phyloP scores from a whole-genome alignment of 2,329 filamentous ascomycete genomes.

The Davidsoniella australis region DNA sequence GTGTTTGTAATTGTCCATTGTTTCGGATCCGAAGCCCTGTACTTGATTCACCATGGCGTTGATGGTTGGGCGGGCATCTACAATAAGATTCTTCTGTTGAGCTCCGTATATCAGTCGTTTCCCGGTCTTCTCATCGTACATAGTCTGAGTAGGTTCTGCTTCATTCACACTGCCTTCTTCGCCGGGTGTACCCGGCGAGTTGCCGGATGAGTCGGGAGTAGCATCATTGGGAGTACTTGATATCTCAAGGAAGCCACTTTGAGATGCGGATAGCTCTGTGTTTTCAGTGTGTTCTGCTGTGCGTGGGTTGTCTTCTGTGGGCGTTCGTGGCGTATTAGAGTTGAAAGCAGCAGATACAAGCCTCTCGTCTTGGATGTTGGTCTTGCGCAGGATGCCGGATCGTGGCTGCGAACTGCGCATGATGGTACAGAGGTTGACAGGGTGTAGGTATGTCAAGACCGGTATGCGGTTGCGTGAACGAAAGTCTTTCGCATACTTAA shows the following conservation, averaged over 20 bases:
- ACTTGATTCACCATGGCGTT: slow-evolving; percentile 93
- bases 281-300: slow-evolving; percentile 17
- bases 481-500: slow-evolving; percentile 84
- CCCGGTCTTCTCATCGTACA: slow-evolving; percentile 40
- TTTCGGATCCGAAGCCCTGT: slow-evolving; percentile 83
- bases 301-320: no score
- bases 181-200: neutral
- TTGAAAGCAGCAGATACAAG: slow-evolving; percentile 85
- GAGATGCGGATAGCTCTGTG: slow-evolving; percentile 16
- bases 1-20: slow-evolving; percentile 93
- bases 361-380: slow-evolving; percentile 90
- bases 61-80: slow-evolving; percentile 84
- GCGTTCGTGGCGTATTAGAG: slow-evolving; percentile 30
- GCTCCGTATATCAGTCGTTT: slow-evolving; percentile 67
- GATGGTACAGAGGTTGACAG: slow-evolving; percentile 91
- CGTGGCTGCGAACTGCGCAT: slow-evolving; percentile 86
- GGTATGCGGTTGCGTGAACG: slow-evolving; percentile 81
- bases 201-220: neutral
- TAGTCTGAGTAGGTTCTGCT: slow-evolving; percentile 17
- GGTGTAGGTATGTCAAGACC: slow-evolving; percentile 83
- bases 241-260: slow-evolving; percentile 6
- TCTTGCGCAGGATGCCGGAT: slow-evolving; percentile 69
- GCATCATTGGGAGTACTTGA: neutral
- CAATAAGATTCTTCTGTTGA: slow-evolving; percentile 84
- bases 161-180: slow-evolving; percentile 10